phyloP scores from a whole-genome alignment of 2,329 filamentous ascomycete genomes.

The Scolecobasidium constrictum region DNA sequence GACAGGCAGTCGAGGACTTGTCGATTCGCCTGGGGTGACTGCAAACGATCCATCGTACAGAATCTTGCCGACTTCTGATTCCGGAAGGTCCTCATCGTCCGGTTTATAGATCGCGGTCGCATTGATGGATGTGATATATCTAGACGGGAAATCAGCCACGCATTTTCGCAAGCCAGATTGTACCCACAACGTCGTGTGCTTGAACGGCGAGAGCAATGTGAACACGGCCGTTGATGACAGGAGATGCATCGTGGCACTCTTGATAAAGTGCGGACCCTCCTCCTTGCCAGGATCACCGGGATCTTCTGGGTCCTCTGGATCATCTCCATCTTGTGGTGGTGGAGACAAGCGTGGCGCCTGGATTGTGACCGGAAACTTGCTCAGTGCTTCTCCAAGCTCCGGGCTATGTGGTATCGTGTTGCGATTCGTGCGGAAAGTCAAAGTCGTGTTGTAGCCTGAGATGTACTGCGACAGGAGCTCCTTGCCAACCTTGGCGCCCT shows the following conservation, averaged over 20 bases:
- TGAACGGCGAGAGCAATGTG: slow-evolving; percentile 67
- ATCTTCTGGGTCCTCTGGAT: slow-evolving; percentile 27
- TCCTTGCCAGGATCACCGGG: slow-evolving; percentile 41
- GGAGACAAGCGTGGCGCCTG: slow-evolving; percentile 53
- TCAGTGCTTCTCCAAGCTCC: slow-evolving; percentile 59
- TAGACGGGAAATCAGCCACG: no score
- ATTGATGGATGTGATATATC: slow-evolving; percentile 64
- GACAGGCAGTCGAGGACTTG: slow-evolving; percentile 70
- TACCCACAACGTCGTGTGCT: slow-evolving; percentile 54
- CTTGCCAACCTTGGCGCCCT: slow-evolving; percentile 51
- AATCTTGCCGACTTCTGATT: slow-evolving; percentile 60
- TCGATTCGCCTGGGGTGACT: slow-evolving; percentile 61
- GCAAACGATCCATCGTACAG: slow-evolving; percentile 63
- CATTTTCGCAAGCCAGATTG: no score
- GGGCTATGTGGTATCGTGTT: slow-evolving; percentile 66
- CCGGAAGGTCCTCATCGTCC: slow-evolving; percentile 45
- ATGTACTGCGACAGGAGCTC: slow-evolving; percentile 76
- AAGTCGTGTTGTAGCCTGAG: slow-evolving; percentile 71
- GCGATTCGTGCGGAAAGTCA: slow-evolving; percentile 62
- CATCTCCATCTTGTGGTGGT: slow-evolving; percentile 27
- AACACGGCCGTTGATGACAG: slow-evolving; percentile 81
- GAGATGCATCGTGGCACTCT: slow-evolving; percentile 65
- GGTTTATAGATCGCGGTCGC: slow-evolving; percentile 81
- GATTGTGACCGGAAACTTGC: slow-evolving; percentile 59
- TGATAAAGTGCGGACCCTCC: slow-evolving; percentile 58